Percentiles rank a stretch among this genome's conserved stretches.
phyloP scores from a whole-genome alignment of 805 yeast genomes.

The Zygosaccharomyces pseudorouxii region DNA sequence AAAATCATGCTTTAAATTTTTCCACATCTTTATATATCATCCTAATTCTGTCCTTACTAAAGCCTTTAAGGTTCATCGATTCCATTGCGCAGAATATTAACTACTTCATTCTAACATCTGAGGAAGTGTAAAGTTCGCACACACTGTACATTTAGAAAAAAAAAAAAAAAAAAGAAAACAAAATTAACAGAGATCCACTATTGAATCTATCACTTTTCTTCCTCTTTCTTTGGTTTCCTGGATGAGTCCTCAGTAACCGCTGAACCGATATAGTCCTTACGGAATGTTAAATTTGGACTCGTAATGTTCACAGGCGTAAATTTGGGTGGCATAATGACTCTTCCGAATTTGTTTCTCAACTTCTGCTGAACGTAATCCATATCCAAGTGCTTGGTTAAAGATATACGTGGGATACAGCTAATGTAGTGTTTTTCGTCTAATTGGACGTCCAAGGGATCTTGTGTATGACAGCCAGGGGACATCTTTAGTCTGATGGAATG shows the following conservation, averaged over 20 bases:
- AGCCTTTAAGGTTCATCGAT: neutral
- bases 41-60: neutral
- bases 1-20: neutral
- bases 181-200: neutral
- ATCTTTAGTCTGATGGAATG: slow-evolving; percentile 88
- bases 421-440: slow-evolving; percentile 94
- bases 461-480: slow-evolving; percentile 98
- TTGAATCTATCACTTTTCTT: neutral
- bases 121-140: neutral
- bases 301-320: slow-evolving; percentile 86
- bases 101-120: neutral
- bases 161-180: neutral
- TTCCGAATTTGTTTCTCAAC: slow-evolving; percentile 70
- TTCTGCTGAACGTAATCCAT: slow-evolving; percentile 82
- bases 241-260: slow-evolving; percentile 16
- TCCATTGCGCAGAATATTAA: neutral
- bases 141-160: neutral
- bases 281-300: slow-evolving; percentile 47
- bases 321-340: slow-evolving; percentile 87
- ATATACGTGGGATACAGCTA: slow-evolving; percentile 88
- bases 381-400: slow-evolving; percentile 88
- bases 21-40: neutral
- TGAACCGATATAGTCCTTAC: slow-evolving; percentile 17
- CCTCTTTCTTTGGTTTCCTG: neutral
- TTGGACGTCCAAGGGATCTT: slow-evolving; percentile 95